Percentiles rank a stretch among this genome's conserved stretches.
Evolutionary conservation across 2,329 filamentous ascomycete genomes (phyloP).

Genomic region (Hypoxylon sp.): DNA sequence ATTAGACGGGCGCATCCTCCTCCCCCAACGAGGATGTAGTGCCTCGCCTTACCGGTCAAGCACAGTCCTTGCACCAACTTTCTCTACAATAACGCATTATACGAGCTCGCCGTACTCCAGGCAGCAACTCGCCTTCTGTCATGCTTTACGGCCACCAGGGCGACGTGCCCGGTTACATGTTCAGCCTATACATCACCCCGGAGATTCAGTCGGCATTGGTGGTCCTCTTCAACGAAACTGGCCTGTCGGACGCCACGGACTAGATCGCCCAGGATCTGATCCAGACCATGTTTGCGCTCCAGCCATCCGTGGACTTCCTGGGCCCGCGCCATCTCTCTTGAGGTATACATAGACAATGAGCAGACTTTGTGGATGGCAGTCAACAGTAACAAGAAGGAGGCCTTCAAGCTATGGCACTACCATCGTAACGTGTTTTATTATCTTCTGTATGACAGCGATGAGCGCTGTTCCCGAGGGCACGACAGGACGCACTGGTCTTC

Average conservation of each 20-base stretch:
- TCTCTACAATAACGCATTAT: background rate
- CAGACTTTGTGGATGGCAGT: no score
- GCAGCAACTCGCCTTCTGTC: background rate
- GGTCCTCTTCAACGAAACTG: background rate
- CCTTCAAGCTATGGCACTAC: background rate
- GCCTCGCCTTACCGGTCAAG: background rate
- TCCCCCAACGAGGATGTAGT: background rate
- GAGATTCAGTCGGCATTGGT: background rate
- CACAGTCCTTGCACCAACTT: background rate
- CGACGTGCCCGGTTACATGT: background rate
- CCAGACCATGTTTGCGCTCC: background rate
- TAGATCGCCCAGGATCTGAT: background rate
- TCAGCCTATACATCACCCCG: background rate
- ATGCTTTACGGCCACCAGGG: background rate
- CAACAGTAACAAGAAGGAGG: background rate
- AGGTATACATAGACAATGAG: background rate
- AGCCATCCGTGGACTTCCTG: background rate
- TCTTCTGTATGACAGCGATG: background rate
- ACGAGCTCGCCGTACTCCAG: no score
- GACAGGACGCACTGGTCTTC: background rate
- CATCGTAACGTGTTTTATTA: background rate
- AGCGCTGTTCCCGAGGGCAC: background rate
- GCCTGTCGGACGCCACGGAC: background rate
- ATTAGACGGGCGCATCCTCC: background rate
- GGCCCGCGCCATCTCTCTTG: background rate